Conservation (phyloP, 352 stramenopile species). For the Globisporangium camurandrum region DNA sequence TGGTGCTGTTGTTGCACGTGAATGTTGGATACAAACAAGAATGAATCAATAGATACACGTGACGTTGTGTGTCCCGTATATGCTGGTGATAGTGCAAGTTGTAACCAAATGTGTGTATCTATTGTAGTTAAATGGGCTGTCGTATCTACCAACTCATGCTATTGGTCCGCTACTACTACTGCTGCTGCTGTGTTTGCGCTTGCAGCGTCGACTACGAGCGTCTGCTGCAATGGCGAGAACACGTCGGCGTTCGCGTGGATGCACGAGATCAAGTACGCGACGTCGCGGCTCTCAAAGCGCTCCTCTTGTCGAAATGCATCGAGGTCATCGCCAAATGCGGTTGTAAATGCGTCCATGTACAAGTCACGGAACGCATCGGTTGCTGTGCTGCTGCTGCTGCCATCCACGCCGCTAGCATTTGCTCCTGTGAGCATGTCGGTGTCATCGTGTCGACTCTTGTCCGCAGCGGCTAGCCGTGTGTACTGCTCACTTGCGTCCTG, state of each 20-base stretch:
- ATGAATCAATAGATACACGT: too few relatives aligned
- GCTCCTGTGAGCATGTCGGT: conserved; percentile 25
- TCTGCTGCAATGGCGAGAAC: conserved; percentile 77
- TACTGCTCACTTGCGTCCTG: conserved; percentile 41
- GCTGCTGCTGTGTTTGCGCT: conserved; percentile 16
- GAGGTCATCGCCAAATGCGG: conserved; percentile 76
- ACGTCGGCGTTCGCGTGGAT: conserved; percentile 76
- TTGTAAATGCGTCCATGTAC: conserved; percentile 84
- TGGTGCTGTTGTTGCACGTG: too few relatives aligned
- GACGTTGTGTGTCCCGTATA: too few relatives aligned
- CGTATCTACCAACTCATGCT: too few relatives aligned
- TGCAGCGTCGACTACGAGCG: conserved; percentile 70
- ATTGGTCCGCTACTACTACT: too few relatives aligned
- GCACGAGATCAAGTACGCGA: conserved; percentile 86
- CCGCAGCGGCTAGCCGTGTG: conserved; percentile 34
- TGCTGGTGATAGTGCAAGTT: too few relatives aligned
- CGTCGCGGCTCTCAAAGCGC: conserved; percentile 80
- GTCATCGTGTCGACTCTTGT: conserved; percentile 59
- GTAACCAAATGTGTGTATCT: too few relatives aligned
- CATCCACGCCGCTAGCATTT: conserved; percentile 11
- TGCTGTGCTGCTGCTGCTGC: conserved; percentile 12
- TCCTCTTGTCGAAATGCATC: conserved; percentile 83
- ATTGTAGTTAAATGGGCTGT: too few relatives aligned
- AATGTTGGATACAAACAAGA: too few relatives aligned
- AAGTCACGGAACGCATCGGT: conserved; percentile 61